These are phyloP conservation scores for Emergomyces pasteurianus DNA, from an alignment of 2,329 filamentous ascomycete genomes.

Conservation along the genomic window DNA sequence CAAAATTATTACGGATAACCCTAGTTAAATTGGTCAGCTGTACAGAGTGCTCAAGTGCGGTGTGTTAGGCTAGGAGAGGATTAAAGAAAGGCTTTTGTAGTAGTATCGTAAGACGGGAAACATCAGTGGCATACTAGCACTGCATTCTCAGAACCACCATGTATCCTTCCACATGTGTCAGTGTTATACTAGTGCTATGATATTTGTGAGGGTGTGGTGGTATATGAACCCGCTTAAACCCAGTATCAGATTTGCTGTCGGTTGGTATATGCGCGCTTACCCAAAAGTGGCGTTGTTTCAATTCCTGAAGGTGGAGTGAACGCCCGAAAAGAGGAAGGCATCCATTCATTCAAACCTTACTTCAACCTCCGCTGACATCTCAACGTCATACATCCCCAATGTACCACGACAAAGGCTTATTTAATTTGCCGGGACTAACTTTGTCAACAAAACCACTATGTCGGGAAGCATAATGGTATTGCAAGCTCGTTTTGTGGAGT, in stretches of 20 bases:
- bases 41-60: neutral
- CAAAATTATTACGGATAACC: neutral
- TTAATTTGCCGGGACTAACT: neutral
- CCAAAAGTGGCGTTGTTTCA: neutral
- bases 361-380: neutral
- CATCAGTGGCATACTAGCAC: too few relatives aligned
- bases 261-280: neutral
- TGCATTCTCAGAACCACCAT: too few relatives aligned
- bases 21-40: neutral
- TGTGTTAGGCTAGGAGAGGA: too few relatives aligned
- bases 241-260: neutral
- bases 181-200: too few relatives aligned
- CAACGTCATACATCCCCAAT: neutral
- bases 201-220: too few relatives aligned
- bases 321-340: neutral
- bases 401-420: neutral
- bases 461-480: neutral
- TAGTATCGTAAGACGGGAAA: too few relatives aligned
- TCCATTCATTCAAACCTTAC: neutral
- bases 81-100: too few relatives aligned
- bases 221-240: too few relatives aligned
- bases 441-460: neutral
- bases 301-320: neutral
- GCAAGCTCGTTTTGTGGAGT: neutral
- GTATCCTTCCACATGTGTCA: too few relatives aligned